Evolutionary conservation across 2,329 filamentous ascomycete genomes (phyloP).

Genomic region (Bisporella sp.): DNA sequence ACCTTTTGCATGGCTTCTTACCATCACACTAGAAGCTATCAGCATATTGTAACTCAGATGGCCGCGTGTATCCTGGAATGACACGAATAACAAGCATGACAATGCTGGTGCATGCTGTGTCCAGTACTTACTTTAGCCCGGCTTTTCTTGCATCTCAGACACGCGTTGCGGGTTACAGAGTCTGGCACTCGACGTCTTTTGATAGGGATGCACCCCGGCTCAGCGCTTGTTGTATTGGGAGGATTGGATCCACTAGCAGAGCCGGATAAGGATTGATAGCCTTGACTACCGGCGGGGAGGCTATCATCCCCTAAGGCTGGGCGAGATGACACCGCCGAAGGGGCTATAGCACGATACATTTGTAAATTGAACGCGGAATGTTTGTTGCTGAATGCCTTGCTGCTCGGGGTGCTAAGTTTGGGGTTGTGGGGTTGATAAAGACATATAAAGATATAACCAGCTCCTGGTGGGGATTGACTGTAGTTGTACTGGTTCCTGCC

Average conservation of each 20-base stretch:
- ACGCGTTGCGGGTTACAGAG: constrained; percentile 29
- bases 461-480: too few species aligned
- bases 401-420: too few species aligned
- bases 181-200: constrained; percentile 27
- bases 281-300: constrained; percentile 18
- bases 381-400: too few species aligned
- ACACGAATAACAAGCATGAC: background rate
- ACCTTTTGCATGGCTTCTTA: constrained; percentile 26
- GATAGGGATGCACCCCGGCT: constrained; percentile 6
- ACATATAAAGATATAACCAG: too few species aligned
- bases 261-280: constrained; percentile 17
- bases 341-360: background rate
- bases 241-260: constrained; percentile 16
- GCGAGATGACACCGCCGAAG: constrained; percentile 16
- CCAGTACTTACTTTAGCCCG: constrained; percentile 25
- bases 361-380: too few species aligned
- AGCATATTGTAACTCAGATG: too few species aligned
- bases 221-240: constrained; percentile 13
- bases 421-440: too few species aligned
- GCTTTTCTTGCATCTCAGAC: constrained; percentile 29
- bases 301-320: constrained; percentile 22
- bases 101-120: background rate
- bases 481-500: too few species aligned
- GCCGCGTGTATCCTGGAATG: too few species aligned
- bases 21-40: constrained; percentile 25